Percentiles rank a stretch among this genome's conserved stretches.
phyloP scores from a whole-genome alignment of 2,329 filamentous ascomycete species.

The Cercospora sp. region DNA sequence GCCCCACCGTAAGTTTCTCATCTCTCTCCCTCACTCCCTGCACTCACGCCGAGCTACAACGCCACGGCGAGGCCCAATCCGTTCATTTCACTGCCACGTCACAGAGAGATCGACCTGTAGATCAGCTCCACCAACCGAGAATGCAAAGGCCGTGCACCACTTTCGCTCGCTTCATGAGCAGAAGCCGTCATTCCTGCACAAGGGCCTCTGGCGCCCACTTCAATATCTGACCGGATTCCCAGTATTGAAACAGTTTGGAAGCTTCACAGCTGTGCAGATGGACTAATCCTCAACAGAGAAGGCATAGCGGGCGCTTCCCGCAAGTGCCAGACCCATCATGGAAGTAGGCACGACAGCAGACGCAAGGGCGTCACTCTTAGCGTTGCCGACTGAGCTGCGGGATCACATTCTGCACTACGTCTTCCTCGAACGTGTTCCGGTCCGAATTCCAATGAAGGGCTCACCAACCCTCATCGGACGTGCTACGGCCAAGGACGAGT shows the following conservation, averaged over 20 bases:
- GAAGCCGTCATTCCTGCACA: too few species aligned
- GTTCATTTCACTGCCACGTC: not conserved
- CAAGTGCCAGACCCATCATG: not conserved
- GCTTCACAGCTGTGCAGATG: too few species aligned
- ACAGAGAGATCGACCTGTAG: not conserved
- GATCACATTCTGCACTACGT: conserved; percentile 9
- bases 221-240: too few species aligned
- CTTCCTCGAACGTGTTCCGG: conserved; percentile 1
- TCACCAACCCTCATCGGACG: not conserved
- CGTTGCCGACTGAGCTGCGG: conserved; percentile 8
- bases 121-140: not conserved
- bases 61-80: not conserved
- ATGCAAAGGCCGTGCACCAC: not conserved
- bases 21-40: too few species aligned
- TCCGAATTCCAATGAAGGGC: not conserved
- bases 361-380: not conserved
- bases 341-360: not conserved
- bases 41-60: not conserved
- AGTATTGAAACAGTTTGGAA: too few species aligned
- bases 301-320: too few species aligned
- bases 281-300: too few species aligned
- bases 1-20: not conserved
- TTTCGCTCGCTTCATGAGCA: not conserved
- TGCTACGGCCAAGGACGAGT: not conserved
- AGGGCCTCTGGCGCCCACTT: too few species aligned